Base-by-base conservation (phyloP, 2,329 filamentous ascomycete genomes). In the Clarireedia monteithiana region DNA sequence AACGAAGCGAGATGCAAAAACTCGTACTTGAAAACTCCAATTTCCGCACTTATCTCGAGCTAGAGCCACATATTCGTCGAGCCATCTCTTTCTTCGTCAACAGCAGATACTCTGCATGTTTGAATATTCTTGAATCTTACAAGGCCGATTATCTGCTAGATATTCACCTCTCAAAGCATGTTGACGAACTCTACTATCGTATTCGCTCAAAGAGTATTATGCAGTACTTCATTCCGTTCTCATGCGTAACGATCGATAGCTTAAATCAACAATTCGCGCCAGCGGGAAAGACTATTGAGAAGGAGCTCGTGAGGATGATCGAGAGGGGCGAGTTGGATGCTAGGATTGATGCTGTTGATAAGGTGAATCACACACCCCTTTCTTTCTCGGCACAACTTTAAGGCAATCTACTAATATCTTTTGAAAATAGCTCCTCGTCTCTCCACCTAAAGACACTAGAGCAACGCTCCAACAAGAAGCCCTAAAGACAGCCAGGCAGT, bases 141-240 rank as follows among this genome's bases (percentile, higher is more conserved):
- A 84, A 84, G 50, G 75, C 83, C 38, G 94, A 99, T 71, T 97
- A 94, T 69, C 77, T 91, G n/a, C 82, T 97, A 5, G 94, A 99
- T 67, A 75, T 96, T 20, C 86, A 96, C 69, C 80, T 99, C 6
- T 85, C 88, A 58, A 82, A 78, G 59, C 88, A 95, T 62, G 76
- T 96, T 17, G 68, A 78, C 39, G 73, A 75, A 1, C 76, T 99
- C 20, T 94, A 91, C 73, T 75, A 79, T 10, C 75, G 77, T 48
- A 91, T 99, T 63, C 84, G 94, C 57, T 88, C 81, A 66, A 96
- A 96, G 74, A 92, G 91, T 66, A 96, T 99, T 58, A 82, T 91
- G 24, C 89, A 96, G 67, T 97, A 96, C 72, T 87, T 96, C 64
- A 79, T 89, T 24, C 91, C 94, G 0, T 99, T 95, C 71, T 95